Evolutionary conservation across 371 early-diverging fungal species (phyloP).

Genomic region (Funneliformis caledonium): DNA sequence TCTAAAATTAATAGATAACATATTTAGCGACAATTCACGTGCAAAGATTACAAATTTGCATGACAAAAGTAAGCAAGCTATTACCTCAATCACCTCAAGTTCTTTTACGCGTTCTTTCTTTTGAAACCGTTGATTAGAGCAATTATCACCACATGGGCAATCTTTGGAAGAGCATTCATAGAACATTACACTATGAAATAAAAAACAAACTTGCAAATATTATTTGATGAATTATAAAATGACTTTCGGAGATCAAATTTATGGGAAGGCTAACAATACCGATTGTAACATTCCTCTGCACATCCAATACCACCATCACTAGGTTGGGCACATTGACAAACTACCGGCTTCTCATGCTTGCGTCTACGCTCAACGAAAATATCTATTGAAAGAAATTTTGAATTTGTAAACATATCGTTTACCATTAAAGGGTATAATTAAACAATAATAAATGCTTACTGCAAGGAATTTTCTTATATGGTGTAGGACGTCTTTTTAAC

Average conservation of each 20-base stretch:
- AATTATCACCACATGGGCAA: conserved; percentile 75
- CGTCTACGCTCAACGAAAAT: conserved; percentile 77
- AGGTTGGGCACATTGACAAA: conserved; percentile 71
- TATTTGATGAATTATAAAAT: background rate
- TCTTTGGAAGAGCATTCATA: conserved; percentile 75
- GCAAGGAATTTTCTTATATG: conserved; percentile 47
- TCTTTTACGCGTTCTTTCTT: conserved; percentile 56
- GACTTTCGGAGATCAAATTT: background rate
- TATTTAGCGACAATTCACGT: background rate
- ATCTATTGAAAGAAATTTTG: conserved; percentile 49
- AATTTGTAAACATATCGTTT: background rate
- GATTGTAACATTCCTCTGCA: conserved; percentile 77
- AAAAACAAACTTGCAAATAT: background rate
- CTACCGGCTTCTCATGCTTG: conserved; percentile 51
- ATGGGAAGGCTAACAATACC: conserved; percentile 45
- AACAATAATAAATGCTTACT: conserved; percentile 44
- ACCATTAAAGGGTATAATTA: background rate
- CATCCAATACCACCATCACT: conserved; percentile 65
- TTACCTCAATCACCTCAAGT: conserved; percentile 71
- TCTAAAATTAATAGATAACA: conserved; percentile 47
- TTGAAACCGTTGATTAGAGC: conserved; percentile 80
- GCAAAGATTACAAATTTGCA: background rate
- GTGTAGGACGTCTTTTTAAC: conserved; percentile 41
- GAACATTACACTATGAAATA: conserved; percentile 60
- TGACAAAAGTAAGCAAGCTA: background rate